Evolutionary conservation across 495 filamentous ascomycete species (phyloP).

Genomic region (Daldinia childiae): DNA sequence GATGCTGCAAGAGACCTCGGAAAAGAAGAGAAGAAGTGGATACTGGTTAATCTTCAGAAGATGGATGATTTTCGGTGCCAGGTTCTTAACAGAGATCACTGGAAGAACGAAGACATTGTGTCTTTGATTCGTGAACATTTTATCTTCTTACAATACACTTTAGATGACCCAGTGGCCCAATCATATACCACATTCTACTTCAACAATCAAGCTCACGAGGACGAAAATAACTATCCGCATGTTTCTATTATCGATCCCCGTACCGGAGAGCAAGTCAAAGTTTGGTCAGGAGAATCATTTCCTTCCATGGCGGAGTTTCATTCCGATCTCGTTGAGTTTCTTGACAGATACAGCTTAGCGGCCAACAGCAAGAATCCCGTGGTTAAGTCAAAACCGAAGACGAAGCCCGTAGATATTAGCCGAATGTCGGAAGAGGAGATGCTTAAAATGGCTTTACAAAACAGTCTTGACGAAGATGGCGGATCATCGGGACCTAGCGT

Average conservation of each 20-base stretch:
- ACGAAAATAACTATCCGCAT: conserved; percentile 83
- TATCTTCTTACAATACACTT: conserved; percentile 91
- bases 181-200: conserved; percentile 94
- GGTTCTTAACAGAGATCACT: conserved; percentile 89
- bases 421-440: conserved; percentile 97
- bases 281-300: conserved; percentile 87
- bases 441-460: conserved; percentile 90
- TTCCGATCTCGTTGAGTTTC: conserved; percentile 90
- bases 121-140: conserved; percentile 90
- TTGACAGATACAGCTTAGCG: conserved; percentile 92
- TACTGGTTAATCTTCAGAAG: conserved; percentile 95
- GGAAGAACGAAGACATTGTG: conserved; percentile 83
- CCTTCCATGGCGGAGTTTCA: conserved; percentile 82
- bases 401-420: conserved; percentile 75
- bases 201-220: conserved; percentile 70
- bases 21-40: conserved; percentile 88
- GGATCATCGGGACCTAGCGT: conserved; percentile 49
- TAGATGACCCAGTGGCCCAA: conserved; percentile 76
- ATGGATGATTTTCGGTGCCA: conserved; percentile 92
- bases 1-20: conserved; percentile 84
- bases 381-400: conserved; percentile 77
- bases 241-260: conserved; percentile 95
- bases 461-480: conserved; percentile 70
- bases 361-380: conserved; percentile 92
- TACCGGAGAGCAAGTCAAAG: conserved; percentile 96